phyloP scores from a whole-genome alignment of 2,329 filamentous ascomycete species.

The Dactylonectria macrodidyma region DNA sequence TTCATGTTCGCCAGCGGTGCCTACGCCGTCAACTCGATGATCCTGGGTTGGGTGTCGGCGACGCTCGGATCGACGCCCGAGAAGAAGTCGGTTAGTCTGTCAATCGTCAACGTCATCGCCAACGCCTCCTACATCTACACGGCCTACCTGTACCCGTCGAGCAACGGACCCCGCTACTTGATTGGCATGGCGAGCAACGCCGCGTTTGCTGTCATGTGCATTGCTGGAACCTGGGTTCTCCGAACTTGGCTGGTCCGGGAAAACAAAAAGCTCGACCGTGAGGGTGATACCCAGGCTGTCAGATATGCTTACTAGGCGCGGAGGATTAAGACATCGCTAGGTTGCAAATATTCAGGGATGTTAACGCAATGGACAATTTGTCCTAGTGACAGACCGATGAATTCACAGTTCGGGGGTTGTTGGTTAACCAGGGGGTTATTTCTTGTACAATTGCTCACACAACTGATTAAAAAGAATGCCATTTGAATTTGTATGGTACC shows the following conservation, averaged over 20 bases:
- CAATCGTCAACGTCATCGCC: slow-evolving; percentile 60
- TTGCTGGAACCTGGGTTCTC: slow-evolving; percentile 45
- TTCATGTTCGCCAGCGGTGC: slow-evolving; percentile 55
- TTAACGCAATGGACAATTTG: background rate
- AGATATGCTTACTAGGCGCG: slow-evolving; percentile 41
- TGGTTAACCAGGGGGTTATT: too few relatives aligned
- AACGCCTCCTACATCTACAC: slow-evolving; percentile 63
- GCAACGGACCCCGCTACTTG: slow-evolving; percentile 57
- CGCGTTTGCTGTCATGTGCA: slow-evolving; percentile 45
- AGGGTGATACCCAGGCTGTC: slow-evolving; percentile 22
- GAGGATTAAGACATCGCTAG: background rate
- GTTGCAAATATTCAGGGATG: background rate
- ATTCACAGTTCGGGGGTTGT: too few relatives aligned
- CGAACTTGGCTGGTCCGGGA: slow-evolving; percentile 42
- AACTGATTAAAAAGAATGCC: too few relatives aligned
- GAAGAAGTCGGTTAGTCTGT: slow-evolving; percentile 60
- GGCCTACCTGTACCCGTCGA: slow-evolving; percentile 59
- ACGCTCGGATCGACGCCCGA: slow-evolving; percentile 60
- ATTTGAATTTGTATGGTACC: too few relatives aligned
- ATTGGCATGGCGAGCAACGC: slow-evolving; percentile 56
- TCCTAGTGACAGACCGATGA: too few relatives aligned
- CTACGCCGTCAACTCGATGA: slow-evolving; percentile 58
- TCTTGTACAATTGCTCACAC: too few relatives aligned
- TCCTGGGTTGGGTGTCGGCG: slow-evolving; percentile 59
- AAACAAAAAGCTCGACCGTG: slow-evolving; percentile 46